Conservation (phyloP, 805 yeast genomes). For the Monosporozyma unispora region DNA sequence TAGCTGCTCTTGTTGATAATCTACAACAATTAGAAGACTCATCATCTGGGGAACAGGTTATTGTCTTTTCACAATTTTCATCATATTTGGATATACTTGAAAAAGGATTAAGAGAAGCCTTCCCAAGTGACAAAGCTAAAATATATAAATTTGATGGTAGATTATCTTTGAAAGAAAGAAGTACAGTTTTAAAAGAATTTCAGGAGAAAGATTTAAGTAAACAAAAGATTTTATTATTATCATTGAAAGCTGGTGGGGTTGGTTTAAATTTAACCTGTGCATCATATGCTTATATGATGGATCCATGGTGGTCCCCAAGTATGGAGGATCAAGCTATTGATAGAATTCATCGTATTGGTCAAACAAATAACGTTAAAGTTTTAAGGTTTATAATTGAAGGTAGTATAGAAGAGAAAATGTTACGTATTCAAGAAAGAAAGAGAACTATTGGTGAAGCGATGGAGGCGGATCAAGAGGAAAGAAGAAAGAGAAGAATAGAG, state of each 20-base stretch:
- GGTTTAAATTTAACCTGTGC: conserved; percentile 85
- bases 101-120: conserved; percentile 45
- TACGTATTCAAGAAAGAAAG: conserved; percentile 77
- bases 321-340: conserved; percentile 88
- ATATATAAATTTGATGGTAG: conserved; percentile 79
- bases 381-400: conserved; percentile 72
- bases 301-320: conserved; percentile 96
- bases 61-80: conserved; percentile 88
- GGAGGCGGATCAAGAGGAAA: conserved; percentile 66
- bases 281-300: conserved; percentile 79
- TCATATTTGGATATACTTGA: conserved; percentile 70
- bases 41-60: conserved; percentile 60
- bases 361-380: conserved; percentile 59
- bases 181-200: conserved; percentile 51
- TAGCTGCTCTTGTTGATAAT: conserved; percentile 58
- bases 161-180: conserved; percentile 55
- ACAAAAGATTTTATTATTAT: conserved; percentile 50
- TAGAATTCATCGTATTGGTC: conserved; percentile 87
- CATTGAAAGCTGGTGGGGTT: conserved; percentile 90
- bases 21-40: conserved; percentile 45
- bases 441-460: conserved; percentile 73
- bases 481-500: conserved; percentile 59
- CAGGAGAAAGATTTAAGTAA: conserved; percentile 23
- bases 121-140: conserved; percentile 24
- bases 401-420: conserved; percentile 82